A percentile compares a stretch with the other conserved stretches of the same genome.
phyloP scores from a whole-genome alignment of 2,329 filamentous ascomycete species.

The Aspergillus pseudonomiae region DNA sequence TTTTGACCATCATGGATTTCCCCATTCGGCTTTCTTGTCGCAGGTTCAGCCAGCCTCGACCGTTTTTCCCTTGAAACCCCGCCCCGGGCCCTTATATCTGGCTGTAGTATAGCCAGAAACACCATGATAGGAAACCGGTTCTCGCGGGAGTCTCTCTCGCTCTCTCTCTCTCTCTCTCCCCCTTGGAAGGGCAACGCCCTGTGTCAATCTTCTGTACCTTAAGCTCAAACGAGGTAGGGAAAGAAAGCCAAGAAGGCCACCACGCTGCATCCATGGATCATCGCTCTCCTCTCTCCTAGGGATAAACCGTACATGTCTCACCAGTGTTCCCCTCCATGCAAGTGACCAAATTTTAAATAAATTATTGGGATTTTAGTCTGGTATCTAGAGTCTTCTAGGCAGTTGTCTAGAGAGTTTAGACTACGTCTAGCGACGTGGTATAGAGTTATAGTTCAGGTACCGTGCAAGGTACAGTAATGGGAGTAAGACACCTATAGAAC shows the following conservation, averaged over 20 bases:
- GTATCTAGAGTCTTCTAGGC: background rate
- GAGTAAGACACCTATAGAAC: background rate
- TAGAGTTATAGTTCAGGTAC: background rate
- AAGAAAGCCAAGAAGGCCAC: no score
- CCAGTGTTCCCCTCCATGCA: conserved; percentile 8
- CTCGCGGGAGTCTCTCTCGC: background rate
- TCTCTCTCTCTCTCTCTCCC: no score
- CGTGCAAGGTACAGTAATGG: background rate
- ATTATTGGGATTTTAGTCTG: background rate
- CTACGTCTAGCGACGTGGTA: background rate
- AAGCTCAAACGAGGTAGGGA: background rate
- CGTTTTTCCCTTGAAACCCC: no score
- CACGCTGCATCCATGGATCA: background rate
- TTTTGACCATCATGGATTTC: background rate
- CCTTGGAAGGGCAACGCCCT: background rate
- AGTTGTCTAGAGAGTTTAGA: background rate
- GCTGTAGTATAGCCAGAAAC: background rate
- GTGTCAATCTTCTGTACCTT: background rate
- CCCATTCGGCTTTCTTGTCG: background rate
- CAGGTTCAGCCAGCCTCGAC: conserved; percentile 4
- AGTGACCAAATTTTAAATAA: background rate
- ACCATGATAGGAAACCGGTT: background rate
- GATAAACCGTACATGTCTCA: conserved; percentile 19
- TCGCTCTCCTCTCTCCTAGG: background rate
- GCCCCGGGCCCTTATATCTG: no score